Conservation (phyloP, 495 filamentous ascomycete genomes). For the Penicillium canariense region DNA sequence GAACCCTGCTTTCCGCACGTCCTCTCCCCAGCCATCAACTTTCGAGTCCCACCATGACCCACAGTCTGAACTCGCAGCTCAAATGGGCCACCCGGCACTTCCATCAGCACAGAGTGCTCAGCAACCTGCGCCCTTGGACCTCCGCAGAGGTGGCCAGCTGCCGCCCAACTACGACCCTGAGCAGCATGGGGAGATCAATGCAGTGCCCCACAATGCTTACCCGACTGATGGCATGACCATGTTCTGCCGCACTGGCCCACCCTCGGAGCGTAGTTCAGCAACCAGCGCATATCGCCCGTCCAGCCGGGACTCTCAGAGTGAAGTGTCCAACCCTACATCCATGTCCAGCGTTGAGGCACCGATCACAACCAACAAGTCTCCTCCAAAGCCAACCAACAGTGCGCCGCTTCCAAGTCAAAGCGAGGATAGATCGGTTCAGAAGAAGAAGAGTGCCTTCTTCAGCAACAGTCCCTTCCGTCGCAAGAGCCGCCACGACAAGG, state of each 20-base stretch:
- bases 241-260: slow-evolving; percentile 85
- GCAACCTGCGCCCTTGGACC: slow-evolving; percentile 49
- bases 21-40: slow-evolving; percentile 82
- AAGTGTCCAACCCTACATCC: slow-evolving; percentile 86
- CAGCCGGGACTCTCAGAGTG: slow-evolving; percentile 88
- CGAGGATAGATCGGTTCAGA: slow-evolving; percentile 67
- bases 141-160: slow-evolving; percentile 48
- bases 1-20: slow-evolving; percentile 90
- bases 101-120: slow-evolving; percentile 21
- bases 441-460: slow-evolving; percentile 93
- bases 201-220: slow-evolving; percentile 88
- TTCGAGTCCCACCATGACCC: slow-evolving; percentile 89
- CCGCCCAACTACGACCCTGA: slow-evolving; percentile 51
- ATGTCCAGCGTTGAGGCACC: slow-evolving; percentile 72
- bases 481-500: slow-evolving; percentile 86
- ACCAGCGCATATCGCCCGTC: slow-evolving; percentile 73
- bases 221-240: slow-evolving; percentile 98
- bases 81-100: slow-evolving; percentile 57
- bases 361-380: slow-evolving; percentile 61
- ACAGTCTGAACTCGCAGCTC: slow-evolving; percentile 61
- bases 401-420: slow-evolving; percentile 41
- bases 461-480: slow-evolving; percentile 91
- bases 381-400: slow-evolving; percentile 59
- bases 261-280: slow-evolving; percentile 79
- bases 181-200: slow-evolving; percentile 62